These are phyloP conservation scores for Cutaneotrichosporon sp. DNA, from an alignment of 1,284 basidiomycete genomes.

Conservation along the genomic window DNA sequence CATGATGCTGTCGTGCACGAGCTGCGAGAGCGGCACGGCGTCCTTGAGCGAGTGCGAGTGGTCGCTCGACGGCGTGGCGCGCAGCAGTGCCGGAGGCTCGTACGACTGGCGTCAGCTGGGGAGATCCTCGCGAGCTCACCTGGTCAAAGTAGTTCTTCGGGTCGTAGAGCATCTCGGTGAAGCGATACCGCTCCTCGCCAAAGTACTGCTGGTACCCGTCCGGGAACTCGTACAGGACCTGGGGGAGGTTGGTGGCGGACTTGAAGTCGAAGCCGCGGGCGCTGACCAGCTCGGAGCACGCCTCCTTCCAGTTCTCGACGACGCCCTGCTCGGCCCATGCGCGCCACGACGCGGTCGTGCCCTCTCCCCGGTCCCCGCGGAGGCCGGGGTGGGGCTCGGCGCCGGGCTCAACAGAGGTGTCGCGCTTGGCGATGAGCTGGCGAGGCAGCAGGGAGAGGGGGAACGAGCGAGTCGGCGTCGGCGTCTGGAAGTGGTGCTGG, in stretches of 20 bases:
- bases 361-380: slow-evolving; percentile 70
- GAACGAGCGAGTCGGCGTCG: slow-evolving; percentile 36
- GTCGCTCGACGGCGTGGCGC: slow-evolving; percentile 53
- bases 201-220: slow-evolving; percentile 89
- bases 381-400: slow-evolving; percentile 68
- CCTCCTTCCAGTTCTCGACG: slow-evolving; percentile 92
- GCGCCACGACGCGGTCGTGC: slow-evolving; percentile 76
- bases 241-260: slow-evolving; percentile 40
- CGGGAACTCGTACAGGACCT: slow-evolving; percentile 81
- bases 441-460: slow-evolving; percentile 61
- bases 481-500: slow-evolving; percentile 40
- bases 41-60: slow-evolving; percentile 63
- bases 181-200: slow-evolving; percentile 74
- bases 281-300: slow-evolving; percentile 70
- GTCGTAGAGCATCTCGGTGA: slow-evolving; percentile 88
- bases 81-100: slow-evolving; percentile 42
- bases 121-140: slow-evolving; percentile 1
- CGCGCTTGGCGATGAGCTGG: slow-evolving; percentile 80
- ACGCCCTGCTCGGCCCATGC: slow-evolving; percentile 80
- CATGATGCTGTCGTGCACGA: slow-evolving; percentile 77
- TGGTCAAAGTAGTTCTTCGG: slow-evolving; percentile 70
- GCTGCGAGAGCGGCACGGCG: slow-evolving; percentile 64
- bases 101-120: slow-evolving; percentile 24
- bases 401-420: slow-evolving; percentile 62
- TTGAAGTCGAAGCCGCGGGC: slow-evolving; percentile 41